phyloP scores from a whole-genome alignment of 1,139 yeast species.

The Saccharomyces hybrid region DNA sequence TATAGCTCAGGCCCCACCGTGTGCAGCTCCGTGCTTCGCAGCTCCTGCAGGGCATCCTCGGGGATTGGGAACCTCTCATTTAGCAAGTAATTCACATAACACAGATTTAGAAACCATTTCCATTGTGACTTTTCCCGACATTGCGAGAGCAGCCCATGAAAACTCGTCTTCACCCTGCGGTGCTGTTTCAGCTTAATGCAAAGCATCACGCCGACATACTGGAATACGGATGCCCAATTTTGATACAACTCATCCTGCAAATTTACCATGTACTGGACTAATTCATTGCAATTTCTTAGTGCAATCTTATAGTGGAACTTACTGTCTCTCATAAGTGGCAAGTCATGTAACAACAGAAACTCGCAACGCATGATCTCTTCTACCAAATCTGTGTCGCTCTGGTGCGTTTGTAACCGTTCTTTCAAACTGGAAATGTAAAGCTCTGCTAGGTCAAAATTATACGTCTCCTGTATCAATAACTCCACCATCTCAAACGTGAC shows the following conservation, averaged over 20 bases:
- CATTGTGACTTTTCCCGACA: conserved; percentile 2
- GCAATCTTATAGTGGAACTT: conserved; percentile 22
- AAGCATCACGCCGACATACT: conserved; percentile 12
- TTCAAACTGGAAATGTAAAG: conserved; percentile 20
- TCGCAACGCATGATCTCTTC: conserved; percentile 21
- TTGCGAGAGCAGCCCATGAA: conserved; percentile 4
- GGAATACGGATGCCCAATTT: conserved; percentile 18
- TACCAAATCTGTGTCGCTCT: conserved; percentile 10
- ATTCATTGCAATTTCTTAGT: conserved; percentile 18
- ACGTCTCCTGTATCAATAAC: conserved; percentile 23
- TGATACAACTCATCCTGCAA: conserved; percentile 1
- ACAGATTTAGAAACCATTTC: conserved; percentile 5
- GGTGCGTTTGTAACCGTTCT: conserved; percentile 19
- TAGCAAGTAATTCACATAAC: conserved; percentile 11
- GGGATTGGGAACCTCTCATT: conserved; percentile 14
- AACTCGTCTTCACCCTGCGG: conserved; percentile 8
- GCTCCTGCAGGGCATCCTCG: conserved; percentile 2
- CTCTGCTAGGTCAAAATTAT: conserved; percentile 25
- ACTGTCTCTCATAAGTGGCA: conserved; percentile 17
- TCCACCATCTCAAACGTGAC: conserved; percentile 21
- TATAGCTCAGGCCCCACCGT: conserved; percentile 11
- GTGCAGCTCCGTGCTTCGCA: conserved; percentile 7
- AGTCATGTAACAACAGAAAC: conserved; percentile 16
- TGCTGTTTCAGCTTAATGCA: conserved; percentile 10
- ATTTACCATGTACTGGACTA: conserved; percentile 10